Evolutionary conservation across 1,284 basidiomycete genomes (phyloP).

Genomic region (Lentinus polychrous): DNA sequence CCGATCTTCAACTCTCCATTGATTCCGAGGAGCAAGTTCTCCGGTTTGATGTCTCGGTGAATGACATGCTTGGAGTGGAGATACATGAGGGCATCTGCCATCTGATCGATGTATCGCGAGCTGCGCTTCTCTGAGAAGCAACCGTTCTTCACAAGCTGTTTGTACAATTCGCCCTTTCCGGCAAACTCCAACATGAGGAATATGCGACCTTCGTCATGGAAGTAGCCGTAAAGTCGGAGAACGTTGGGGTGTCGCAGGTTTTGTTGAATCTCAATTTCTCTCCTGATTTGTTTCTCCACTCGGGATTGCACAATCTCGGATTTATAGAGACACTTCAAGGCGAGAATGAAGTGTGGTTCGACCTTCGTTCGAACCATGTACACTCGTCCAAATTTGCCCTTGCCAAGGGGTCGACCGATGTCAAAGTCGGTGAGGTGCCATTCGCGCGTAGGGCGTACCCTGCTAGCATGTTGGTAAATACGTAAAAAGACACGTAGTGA

Average conservation of each 20-base stretch:
- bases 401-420: slow-evolving; percentile 93
- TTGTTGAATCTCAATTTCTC: slow-evolving; percentile 99
- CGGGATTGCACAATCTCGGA: slow-evolving; percentile 85
- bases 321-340: slow-evolving; percentile 97
- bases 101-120: slow-evolving; percentile 91
- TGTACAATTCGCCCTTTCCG: slow-evolving; percentile 94
- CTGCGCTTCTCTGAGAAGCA: slow-evolving; percentile 85
- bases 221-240: slow-evolving; percentile 91
- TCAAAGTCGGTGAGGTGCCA: slow-evolving; percentile 88
- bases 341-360: slow-evolving; percentile 88
- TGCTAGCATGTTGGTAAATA: slow-evolving; percentile 19
- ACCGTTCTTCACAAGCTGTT: slow-evolving; percentile 82
- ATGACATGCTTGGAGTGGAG: slow-evolving; percentile 97
- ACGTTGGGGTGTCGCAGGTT: slow-evolving; percentile 96
- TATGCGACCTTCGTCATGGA: slow-evolving; percentile 97
- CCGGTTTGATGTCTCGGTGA: slow-evolving; percentile 98
- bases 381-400: slow-evolving; percentile 98
- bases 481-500: neutral
- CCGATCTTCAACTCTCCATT: slow-evolving; percentile 98
- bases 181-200: slow-evolving; percentile 98
- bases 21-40: slow-evolving; percentile 92
- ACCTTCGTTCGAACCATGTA: slow-evolving; percentile 96
- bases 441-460: slow-evolving; percentile 65
- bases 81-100: slow-evolving; percentile 94
- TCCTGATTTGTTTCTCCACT: slow-evolving; percentile 89